Conservation (phyloP, 2,329 filamentous ascomycete genomes). For the Nemania bipapillata region DNA sequence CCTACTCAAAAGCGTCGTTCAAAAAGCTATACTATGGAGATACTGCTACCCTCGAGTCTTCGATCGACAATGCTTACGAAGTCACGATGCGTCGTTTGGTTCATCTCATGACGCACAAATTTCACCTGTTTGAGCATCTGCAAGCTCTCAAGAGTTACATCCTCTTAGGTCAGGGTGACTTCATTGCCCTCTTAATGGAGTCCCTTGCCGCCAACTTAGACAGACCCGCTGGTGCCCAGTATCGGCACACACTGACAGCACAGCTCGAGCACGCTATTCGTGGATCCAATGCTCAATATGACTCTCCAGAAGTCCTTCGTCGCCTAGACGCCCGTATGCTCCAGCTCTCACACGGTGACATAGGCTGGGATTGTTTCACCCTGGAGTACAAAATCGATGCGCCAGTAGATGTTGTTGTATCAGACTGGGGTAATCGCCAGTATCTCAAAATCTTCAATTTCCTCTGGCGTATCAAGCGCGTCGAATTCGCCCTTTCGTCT, state of each 20-base stretch:
- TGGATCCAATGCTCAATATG: conserved; percentile 95
- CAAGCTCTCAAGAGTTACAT: conserved; percentile 94
- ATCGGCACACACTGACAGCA: conserved; percentile 95
- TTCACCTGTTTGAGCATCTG: conserved; percentile 92
- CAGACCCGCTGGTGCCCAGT: conserved; percentile 94
- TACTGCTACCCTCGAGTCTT: conserved; percentile 87
- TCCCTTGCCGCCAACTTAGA: conserved; percentile 92
- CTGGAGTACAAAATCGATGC: conserved; percentile 98
- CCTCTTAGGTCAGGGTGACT: conserved; percentile 93
- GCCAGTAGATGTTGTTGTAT: conserved; percentile 95
- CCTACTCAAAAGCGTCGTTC: conserved; percentile 90
- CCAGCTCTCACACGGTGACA: conserved; percentile 93
- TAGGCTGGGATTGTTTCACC: conserved; percentile 99
- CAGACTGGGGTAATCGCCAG: conserved; percentile 92
- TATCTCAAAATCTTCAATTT: conserved; percentile 99
- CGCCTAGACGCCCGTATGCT: conserved; percentile 98
- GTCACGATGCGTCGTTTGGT: conserved; percentile 96
- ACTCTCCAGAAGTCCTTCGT: conserved; percentile 88
- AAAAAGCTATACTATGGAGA: conserved; percentile 93
- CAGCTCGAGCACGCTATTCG: conserved; percentile 97
- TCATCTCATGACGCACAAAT: conserved; percentile 92
- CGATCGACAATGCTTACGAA: conserved; percentile 97
- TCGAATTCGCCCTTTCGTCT: conserved; percentile 90
- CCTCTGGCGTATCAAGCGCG: conserved; percentile 95
- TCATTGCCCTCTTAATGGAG: conserved; percentile 96